Percentiles rank a stretch among this genome's conserved stretches.
These are phyloP conservation scores for Aspergillus aculeatus DNA, from an alignment of 2,329 filamentous ascomycete species.

Conservation along the genomic window DNA sequence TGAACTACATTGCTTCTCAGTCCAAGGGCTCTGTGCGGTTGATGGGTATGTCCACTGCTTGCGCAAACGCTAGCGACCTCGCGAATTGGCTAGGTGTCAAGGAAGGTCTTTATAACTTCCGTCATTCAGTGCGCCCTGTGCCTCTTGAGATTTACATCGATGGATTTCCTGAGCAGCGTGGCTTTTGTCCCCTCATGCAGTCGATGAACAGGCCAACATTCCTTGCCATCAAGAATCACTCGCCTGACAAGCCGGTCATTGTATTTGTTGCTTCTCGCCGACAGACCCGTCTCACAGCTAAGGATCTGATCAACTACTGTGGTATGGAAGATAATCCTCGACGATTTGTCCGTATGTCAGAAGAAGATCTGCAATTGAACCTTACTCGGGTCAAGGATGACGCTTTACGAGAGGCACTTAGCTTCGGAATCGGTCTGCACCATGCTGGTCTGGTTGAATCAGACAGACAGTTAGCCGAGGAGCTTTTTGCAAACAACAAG, in stretches of 20 bases:
- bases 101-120: slow-evolving; percentile 93
- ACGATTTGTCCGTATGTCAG: slow-evolving; percentile 88
- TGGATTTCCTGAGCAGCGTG: slow-evolving; percentile 89
- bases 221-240: slow-evolving; percentile 93
- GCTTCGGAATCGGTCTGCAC: slow-evolving; percentile 94
- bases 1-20: slow-evolving; percentile 98
- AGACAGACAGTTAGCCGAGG: slow-evolving; percentile 86
- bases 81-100: slow-evolving; percentile 97
- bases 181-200: slow-evolving; percentile 97
- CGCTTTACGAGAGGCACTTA: slow-evolving; percentile 86
- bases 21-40: slow-evolving; percentile 85
- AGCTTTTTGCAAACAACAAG: slow-evolving; percentile 95
- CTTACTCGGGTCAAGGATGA: slow-evolving; percentile 91
- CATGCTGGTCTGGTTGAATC: slow-evolving; percentile 96
- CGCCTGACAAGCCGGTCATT: slow-evolving; percentile 93
- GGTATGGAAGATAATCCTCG: slow-evolving; percentile 98
- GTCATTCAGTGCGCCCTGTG: slow-evolving; percentile 93
- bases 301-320: slow-evolving; percentile 94
- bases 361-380: slow-evolving; percentile 87
- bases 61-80: slow-evolving; percentile 89
- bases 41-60: slow-evolving; percentile 98
- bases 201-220: slow-evolving; percentile 98
- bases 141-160: slow-evolving; percentile 96
- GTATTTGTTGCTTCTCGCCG: slow-evolving; percentile 95
- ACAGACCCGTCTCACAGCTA: slow-evolving; percentile 91